phyloP scores from a whole-genome alignment of 1,284 basidiomycete species.

The Cryptococcus depauperatus region DNA sequence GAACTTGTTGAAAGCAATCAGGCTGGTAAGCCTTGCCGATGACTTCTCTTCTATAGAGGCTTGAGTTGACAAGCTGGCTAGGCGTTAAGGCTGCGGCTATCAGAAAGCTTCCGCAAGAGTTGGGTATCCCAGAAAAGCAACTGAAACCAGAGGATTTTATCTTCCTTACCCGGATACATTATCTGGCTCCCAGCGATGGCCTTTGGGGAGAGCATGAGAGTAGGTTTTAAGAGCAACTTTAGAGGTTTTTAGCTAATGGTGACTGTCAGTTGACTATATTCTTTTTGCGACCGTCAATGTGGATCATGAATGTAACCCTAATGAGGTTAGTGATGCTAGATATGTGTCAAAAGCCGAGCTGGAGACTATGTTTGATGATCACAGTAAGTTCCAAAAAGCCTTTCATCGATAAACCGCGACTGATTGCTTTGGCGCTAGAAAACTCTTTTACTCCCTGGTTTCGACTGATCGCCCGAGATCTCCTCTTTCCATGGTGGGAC shows the following conservation, averaged over 20 bases:
- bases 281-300: constrained; percentile 89
- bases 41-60: background rate
- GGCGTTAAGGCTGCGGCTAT: constrained; percentile 78
- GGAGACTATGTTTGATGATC: constrained; percentile 78
- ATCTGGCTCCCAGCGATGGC: constrained; percentile 86
- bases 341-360: constrained; percentile 89
- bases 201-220: constrained; percentile 99
- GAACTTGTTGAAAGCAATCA: constrained; percentile 75
- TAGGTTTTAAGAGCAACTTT: constrained; percentile 44
- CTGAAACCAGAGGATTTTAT: constrained; percentile 80
- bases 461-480: constrained; percentile 93
- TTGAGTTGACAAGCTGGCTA: constrained; percentile 12
- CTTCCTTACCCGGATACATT: constrained; percentile 94
- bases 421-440: constrained; percentile 46
- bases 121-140: constrained; percentile 69
- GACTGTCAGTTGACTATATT: constrained; percentile 86
- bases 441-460: constrained; percentile 98
- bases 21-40: constrained; percentile 50
- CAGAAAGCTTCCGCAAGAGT: constrained; percentile 92
- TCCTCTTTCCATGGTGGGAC: constrained; percentile 98
- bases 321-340: constrained; percentile 85
- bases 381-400: constrained; percentile 49
- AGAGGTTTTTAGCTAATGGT: constrained; percentile 7
- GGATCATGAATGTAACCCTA: constrained; percentile 70
- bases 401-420: background rate